phyloP scores from a whole-genome alignment of 1,139 yeast genomes.

The Entelexis paramagnoliae region DNA sequence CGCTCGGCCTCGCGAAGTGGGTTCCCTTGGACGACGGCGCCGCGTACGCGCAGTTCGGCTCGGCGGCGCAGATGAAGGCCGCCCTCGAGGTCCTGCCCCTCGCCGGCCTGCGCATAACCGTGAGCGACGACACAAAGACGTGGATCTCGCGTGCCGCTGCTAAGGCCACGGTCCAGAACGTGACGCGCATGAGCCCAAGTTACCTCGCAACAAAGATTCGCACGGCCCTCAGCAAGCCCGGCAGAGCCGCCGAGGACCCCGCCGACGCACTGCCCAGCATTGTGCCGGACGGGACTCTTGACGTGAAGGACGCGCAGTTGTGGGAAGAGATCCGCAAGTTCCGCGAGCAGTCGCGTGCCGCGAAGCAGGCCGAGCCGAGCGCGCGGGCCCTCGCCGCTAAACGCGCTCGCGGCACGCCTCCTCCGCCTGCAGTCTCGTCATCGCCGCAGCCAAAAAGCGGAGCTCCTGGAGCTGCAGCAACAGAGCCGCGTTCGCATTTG shows the following conservation, averaged over 20 bases:
- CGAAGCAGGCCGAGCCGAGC: background rate
- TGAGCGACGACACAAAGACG: background rate
- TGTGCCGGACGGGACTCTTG: slow-evolving; percentile 1
- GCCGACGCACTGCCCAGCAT: background rate
- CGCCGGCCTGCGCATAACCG: background rate
- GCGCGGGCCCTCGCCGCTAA: background rate
- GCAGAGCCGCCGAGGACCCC: background rate
- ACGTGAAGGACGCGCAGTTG: background rate
- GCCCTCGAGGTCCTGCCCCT: slow-evolving; percentile 3
- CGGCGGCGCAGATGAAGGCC: slow-evolving; percentile 5
- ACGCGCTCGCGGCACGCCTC: background rate
- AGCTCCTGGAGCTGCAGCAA: too few relatives aligned
- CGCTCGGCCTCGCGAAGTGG: slow-evolving; percentile 1
- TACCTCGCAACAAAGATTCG: background rate
- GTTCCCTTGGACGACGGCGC: background rate
- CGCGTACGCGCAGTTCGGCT: slow-evolving; percentile 3
- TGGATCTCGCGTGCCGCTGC: slow-evolving; percentile 2
- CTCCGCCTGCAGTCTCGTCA: too few relatives aligned
- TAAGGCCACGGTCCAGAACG: slow-evolving; percentile 3
- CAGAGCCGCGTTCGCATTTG: too few relatives aligned
- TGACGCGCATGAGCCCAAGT: slow-evolving; percentile 1
- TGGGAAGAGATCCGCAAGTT: slow-evolving; percentile 4
- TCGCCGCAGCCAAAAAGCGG: too few relatives aligned
- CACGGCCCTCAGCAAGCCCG: background rate
- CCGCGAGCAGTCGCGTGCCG: slow-evolving; percentile 1